Conservation (phyloP, 345 rosid species). For the Syzygium oleosum region DNA sequence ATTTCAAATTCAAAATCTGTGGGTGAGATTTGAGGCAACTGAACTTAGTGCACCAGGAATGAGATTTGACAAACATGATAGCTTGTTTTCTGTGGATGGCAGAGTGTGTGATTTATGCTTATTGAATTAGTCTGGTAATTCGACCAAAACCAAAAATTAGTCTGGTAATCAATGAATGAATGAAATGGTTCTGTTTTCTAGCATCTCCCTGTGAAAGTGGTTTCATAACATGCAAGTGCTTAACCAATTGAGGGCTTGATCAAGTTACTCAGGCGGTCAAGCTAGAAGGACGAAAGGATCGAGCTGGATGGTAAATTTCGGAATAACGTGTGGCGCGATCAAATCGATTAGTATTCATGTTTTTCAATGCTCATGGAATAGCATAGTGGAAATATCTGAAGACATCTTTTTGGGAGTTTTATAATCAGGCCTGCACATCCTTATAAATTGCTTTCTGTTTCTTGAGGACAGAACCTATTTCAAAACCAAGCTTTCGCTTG, state of each 20-base stretch:
- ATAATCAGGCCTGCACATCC: neutral
- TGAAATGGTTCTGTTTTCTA: neutral
- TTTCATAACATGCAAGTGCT: neutral
- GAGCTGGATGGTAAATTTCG: neutral
- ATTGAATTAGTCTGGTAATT: neutral
- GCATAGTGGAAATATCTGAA: neutral
- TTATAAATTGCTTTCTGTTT: neutral
- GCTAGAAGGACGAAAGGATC: neutral
- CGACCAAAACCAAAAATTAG: too few relatives aligned
- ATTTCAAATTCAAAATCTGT: neutral
- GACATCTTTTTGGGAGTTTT: neutral
- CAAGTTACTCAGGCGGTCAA: neutral
- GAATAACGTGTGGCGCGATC: neutral
- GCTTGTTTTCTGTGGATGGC: neutral
- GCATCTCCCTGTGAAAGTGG: neutral
- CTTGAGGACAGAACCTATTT: neutral
- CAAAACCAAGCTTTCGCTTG: neutral
- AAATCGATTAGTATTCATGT: neutral
- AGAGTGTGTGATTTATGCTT: neutral
- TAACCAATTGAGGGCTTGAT: neutral
- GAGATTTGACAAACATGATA: neutral
- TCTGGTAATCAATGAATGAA: neutral
- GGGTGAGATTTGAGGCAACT: neutral
- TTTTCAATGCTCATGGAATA: neutral
- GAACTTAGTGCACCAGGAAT: neutral